A percentile compares a stretch with the other conserved stretches of the same genome.
Conservation (phyloP, 345 rosid species). For the Salix udensis region DNA sequence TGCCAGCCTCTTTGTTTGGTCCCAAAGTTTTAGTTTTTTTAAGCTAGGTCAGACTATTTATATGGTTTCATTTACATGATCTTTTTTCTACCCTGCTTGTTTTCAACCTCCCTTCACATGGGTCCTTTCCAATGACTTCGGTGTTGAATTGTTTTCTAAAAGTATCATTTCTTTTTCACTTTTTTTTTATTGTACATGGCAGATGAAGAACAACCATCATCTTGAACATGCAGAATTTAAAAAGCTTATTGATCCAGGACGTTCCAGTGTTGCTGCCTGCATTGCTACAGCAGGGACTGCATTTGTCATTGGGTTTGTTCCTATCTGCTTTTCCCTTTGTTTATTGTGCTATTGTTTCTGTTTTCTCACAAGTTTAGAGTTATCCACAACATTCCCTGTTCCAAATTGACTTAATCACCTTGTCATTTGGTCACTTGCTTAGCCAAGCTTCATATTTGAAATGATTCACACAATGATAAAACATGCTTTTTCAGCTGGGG, state of each 20-base stretch:
- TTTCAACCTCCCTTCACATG: background rate
- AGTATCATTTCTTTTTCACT: background rate
- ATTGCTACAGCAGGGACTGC: constrained; percentile 80
- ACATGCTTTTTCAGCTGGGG: background rate
- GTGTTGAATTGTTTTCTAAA: background rate
- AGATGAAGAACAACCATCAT: constrained; percentile 57
- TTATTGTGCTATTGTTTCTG: background rate
- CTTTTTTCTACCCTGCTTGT: background rate
- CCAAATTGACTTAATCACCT: background rate
- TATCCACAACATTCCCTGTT: background rate
- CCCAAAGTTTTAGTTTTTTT: background rate
- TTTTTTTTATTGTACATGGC: constrained; percentile 12
- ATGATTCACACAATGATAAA: background rate
- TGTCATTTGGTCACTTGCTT: background rate
- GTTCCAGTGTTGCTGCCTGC: constrained; percentile 41
- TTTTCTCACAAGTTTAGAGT: background rate
- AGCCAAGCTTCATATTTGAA: background rate
- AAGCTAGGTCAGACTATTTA: background rate
- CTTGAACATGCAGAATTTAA: constrained; percentile 66
- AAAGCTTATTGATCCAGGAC: constrained; percentile 70
- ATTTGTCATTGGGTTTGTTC: constrained; percentile 68
- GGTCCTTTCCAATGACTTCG: background rate
- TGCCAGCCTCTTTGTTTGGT: background rate
- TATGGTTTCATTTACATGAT: background rate
- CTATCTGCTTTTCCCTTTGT: background rate